Percentiles rank a stretch among this genome's conserved stretches.
Evolutionary conservation across 805 yeast genomes (phyloP).

Genomic region (Candida ipomoeae): DNA sequence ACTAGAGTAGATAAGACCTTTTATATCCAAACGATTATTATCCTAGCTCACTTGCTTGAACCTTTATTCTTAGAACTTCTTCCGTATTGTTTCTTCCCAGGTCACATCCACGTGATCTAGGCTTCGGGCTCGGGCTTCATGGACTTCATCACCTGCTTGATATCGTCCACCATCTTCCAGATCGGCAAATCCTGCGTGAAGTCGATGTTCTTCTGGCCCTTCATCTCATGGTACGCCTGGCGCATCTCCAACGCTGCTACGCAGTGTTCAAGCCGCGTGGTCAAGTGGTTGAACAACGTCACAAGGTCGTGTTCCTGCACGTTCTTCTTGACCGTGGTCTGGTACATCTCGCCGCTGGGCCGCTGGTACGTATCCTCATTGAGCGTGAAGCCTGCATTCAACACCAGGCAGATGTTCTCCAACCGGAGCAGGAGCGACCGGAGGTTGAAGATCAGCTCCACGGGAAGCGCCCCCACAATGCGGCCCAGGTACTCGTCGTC

Average conservation of each 20-base stretch:
- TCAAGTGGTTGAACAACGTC: slow-evolving; percentile 57
- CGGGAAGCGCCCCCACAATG: slow-evolving; percentile 36
- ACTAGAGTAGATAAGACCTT: too few relatives aligned
- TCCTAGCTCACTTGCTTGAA: too few relatives aligned
- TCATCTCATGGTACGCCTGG: slow-evolving; percentile 19
- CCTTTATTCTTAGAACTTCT: too few relatives aligned
- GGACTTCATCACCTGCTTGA: slow-evolving; percentile 13
- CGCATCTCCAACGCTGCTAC: slow-evolving; percentile 35
- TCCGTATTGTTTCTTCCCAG: too few relatives aligned
- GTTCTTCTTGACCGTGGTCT: slow-evolving; percentile 17
- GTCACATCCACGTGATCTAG: too few relatives aligned
- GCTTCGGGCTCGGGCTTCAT: too few relatives aligned
- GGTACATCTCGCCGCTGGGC: slow-evolving; percentile 23
- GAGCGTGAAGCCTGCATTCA: slow-evolving; percentile 40
- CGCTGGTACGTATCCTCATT: slow-evolving; percentile 26
- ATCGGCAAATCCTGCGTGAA: slow-evolving; percentile 19
- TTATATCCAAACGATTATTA: too few relatives aligned
- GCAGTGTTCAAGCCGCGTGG: slow-evolving; percentile 65
- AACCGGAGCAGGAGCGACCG: slow-evolving; percentile 53
- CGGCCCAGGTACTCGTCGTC: slow-evolving; percentile 21
- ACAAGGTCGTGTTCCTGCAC: slow-evolving; percentile 43
- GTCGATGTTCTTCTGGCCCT: slow-evolving; percentile 24
- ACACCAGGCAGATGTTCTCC: slow-evolving; percentile 52
- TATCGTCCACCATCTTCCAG: slow-evolving; percentile 24
- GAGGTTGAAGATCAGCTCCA: slow-evolving; percentile 47